Percentiles rank a stretch among this genome's conserved stretches.
Evolutionary conservation across 2,329 filamentous ascomycete species (phyloP).

Genomic region (Talaromyces albobiverticillius): DNA sequence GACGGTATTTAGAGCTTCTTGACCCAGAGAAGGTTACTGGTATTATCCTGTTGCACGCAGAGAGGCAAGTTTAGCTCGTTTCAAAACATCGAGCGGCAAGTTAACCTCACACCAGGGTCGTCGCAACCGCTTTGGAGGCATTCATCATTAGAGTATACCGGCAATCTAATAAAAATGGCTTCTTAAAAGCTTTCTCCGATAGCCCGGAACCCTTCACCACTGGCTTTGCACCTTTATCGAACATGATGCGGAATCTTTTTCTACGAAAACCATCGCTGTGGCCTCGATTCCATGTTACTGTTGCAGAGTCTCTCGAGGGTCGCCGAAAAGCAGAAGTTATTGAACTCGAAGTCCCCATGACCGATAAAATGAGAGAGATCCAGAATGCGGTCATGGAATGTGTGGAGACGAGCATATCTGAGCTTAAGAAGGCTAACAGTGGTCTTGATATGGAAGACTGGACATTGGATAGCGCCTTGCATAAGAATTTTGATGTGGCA

Average conservation of each 20-base stretch:
- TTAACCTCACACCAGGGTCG: conserved; percentile 50
- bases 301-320: conserved; percentile 85
- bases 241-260: conserved; percentile 90
- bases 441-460: conserved; percentile 95
- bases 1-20: conserved; percentile 53
- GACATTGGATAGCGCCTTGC: conserved; percentile 88
- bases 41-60: conserved; percentile 81
- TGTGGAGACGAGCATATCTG: conserved; percentile 89
- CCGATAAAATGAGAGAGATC: conserved; percentile 85
- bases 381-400: conserved; percentile 95
- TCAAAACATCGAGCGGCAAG: background rate
- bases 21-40: conserved; percentile 84
- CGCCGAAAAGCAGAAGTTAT: conserved; percentile 94
- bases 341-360: conserved; percentile 95
- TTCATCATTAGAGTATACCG: conserved; percentile 93
- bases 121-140: conserved; percentile 85
- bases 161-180: conserved; percentile 90
- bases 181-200: conserved; percentile 94
- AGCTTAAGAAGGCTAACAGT: conserved; percentile 85
- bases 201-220: conserved; percentile 85
- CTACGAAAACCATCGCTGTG: conserved; percentile 84
- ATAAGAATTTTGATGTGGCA: conserved; percentile 87
- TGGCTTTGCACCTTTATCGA: conserved; percentile 82
- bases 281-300: conserved; percentile 88
- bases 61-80: conserved; percentile 46